Evolutionary conservation across 2,329 filamentous ascomycete species (phyloP), one percentile per base, ranked within the genome.

Genomic region (Fusarium proliferatum): DNA sequence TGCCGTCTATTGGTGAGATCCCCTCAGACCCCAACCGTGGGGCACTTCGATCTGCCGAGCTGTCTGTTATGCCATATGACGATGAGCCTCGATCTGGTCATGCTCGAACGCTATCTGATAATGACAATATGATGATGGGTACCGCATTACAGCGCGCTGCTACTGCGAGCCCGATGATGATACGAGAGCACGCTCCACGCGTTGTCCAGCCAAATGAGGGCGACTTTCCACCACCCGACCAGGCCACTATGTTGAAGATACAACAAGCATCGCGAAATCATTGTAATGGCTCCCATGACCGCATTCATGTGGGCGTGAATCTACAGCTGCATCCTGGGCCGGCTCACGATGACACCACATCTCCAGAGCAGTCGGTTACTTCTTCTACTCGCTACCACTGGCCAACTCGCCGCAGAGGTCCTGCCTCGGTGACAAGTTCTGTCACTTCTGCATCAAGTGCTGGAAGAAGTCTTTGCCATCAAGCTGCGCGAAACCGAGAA

Each of bases 1-100:
- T 96, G 39, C 90, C 93, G 17, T 96, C 93, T 0, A 96, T 95
- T 63, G 93, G 93, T 16, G 93, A 94, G 83, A 77, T 79, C 15
- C 74, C 81, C 3, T 73, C 76, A 4, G 81, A 83, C 41, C 74
- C 82, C 16, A 81, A 79, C 62, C 78, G 80, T 4, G 74, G 78
- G 11, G 56, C 67, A 8, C 61, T 83, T 4, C 80, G 78, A 58
- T 68, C 79, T 8, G 71, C 66, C 7, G 79, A 78, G 46, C 43
- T 67, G 19, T 62, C 73, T 7, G 61, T 70, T 17, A 56, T 77
- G 16, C 79, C 73, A 2, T 72, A 60, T 46, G 80, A 80, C 51
- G 75, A 15, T 66, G 65, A 77, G 53, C 34, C 76, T 59, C 76
- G 80, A 8, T 78, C 78, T 1, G 76, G 76, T 9, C 82, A 85